Evolutionary conservation across 495 filamentous ascomycete genomes (phyloP).

Genomic region (Trichodelitschia bisporula): DNA sequence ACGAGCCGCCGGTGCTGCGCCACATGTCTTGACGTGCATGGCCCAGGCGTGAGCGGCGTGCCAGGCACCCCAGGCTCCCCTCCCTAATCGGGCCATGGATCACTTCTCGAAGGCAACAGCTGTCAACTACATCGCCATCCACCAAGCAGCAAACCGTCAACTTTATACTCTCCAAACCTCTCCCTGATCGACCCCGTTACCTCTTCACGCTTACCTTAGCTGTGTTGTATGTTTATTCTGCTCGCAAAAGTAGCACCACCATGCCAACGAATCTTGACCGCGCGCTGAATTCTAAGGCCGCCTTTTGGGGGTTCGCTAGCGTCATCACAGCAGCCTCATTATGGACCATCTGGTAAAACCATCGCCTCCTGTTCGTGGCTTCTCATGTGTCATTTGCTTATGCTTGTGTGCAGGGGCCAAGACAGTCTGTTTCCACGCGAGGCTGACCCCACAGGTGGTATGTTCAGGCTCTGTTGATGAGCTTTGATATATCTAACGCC

Average conservation of each 20-base stretch:
- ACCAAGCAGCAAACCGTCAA: constrained; percentile 1
- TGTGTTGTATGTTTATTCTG: neutral
- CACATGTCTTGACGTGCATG: neutral
- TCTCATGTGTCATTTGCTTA: no score
- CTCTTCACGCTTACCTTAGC: constrained; percentile 1
- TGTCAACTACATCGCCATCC: neutral
- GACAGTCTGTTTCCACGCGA: constrained; percentile 50
- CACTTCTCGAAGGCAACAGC: neutral
- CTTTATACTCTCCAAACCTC: neutral
- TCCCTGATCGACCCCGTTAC: neutral
- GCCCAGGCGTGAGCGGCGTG: neutral
- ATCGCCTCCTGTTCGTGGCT: no score
- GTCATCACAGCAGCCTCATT: constrained; percentile 63
- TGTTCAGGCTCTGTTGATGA: constrained; percentile 2
- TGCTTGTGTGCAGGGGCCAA: no score
- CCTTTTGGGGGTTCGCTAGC: constrained; percentile 37
- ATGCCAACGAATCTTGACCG: constrained; percentile 15
- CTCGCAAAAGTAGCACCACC: constrained; percentile 2
- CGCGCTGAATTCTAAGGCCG: constrained; percentile 19
- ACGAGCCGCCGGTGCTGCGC: neutral
- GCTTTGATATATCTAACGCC: neutral
- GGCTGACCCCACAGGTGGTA: constrained; percentile 52
- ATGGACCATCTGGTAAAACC: constrained; percentile 72
- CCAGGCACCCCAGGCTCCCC: neutral
- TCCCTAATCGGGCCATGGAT: neutral